phyloP scores from a whole-genome alignment of 306 rosid genomes.

The Astragalus membranaceus region DNA sequence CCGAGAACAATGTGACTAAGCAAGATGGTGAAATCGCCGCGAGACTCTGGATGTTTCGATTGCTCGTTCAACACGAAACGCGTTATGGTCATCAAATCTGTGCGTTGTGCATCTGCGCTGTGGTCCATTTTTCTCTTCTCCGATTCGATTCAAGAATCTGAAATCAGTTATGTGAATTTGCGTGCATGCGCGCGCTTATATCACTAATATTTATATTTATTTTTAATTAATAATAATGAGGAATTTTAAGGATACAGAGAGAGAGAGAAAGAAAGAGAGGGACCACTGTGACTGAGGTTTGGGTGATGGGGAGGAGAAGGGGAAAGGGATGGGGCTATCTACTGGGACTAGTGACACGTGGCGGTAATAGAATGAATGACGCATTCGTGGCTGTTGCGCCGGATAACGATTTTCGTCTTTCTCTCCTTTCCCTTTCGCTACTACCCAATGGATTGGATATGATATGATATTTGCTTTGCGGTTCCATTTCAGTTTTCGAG shows the following conservation, averaged over 20 bases:
- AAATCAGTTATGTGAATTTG: background rate
- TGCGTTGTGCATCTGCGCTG: constrained; percentile 75
- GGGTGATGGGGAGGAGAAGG: background rate
- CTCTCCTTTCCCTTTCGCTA: background rate
- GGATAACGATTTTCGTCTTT: constrained; percentile 45
- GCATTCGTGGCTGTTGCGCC: constrained; percentile 31
- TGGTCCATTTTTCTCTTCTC: constrained; percentile 45
- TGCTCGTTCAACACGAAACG: constrained; percentile 89
- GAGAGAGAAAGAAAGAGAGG: background rate
- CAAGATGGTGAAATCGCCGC: constrained; percentile 91
- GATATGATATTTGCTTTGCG: background rate
- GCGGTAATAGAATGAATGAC: constrained; percentile 6
- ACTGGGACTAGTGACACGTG: constrained; percentile 36
- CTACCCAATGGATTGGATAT: background rate
- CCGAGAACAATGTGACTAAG: constrained; percentile 96
- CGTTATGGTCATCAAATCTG: constrained; percentile 95
- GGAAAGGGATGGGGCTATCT: constrained; percentile 33
- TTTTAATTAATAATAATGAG: too few relatives aligned
- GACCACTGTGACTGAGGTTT: constrained; percentile 4
- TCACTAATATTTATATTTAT: background rate
- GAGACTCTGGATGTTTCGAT: constrained; percentile 74
- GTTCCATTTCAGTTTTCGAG: background rate
- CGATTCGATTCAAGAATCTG: background rate
- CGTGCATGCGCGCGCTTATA: background rate
- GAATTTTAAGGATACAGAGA: background rate